Evolutionary conservation across 2,329 filamentous ascomycete species (phyloP).

Genomic region (Aspergillus fischeri): DNA sequence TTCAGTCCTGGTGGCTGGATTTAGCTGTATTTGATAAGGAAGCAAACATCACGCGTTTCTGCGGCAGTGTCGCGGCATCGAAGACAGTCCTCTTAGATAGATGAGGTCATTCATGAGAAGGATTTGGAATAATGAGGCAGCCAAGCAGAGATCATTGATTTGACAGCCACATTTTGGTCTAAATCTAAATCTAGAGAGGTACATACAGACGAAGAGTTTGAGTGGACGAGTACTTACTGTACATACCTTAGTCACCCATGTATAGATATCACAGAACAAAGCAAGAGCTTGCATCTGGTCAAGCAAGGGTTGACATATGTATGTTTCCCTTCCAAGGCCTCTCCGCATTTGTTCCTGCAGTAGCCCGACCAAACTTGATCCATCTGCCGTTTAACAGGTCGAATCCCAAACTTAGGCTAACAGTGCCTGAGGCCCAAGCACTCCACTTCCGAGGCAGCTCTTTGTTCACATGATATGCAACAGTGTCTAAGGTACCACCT

Average conservation of each 20-base stretch:
- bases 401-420: constrained; percentile 10
- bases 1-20: neutral
- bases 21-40: neutral
- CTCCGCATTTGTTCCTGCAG: constrained; percentile 35
- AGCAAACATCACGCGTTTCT: neutral
- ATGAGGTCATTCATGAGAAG: neutral
- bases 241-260: neutral
- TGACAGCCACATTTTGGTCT: neutral
- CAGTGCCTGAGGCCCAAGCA: neutral
- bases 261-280: neutral
- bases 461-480: neutral
- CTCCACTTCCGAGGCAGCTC: neutral
- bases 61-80: too few species aligned
- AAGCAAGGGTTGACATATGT: neutral
- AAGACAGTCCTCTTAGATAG: neutral
- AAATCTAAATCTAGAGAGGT: neutral
- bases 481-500: neutral
- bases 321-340: neutral
- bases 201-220: neutral
- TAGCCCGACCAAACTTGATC: constrained; percentile 28
- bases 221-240: neutral
- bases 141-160: neutral
- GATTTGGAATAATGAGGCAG: neutral
- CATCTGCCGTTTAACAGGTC: constrained; percentile 18
- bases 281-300: neutral